Base-by-base conservation (phyloP, 305 asterid genomes). In the Plantago coronopus region DNA sequence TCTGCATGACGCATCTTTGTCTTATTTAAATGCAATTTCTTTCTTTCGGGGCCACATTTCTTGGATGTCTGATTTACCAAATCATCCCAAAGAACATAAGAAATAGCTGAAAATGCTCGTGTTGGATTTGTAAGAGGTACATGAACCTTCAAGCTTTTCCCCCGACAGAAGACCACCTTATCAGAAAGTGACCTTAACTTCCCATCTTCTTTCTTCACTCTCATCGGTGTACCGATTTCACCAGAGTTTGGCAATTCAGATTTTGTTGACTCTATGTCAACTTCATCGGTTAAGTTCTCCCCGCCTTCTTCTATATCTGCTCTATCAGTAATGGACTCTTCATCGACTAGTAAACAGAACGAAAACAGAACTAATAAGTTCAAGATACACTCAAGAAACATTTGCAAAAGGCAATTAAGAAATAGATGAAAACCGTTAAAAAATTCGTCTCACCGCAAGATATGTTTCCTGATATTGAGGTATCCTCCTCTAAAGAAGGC, bases 51-150 rank as follows among this genome's bases (percentile, higher is more conserved):
- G 2, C 82, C 86, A 75, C 77, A 72, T 82, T 86, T 91, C 71
- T 69, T 86, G 74, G 95, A 84, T 22, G 95, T 70, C 48, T 80
- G 90, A 62, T 76, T 91, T 19, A 69, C 69, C 72, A 84, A 69
- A 74, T 91, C 98, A 72, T 88, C 96, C 90, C 95, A 77, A 14
- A 91, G 83, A 61, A 91, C 62, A 54, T 88, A 88, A 8, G 89
- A 74, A 37, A 85, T 76, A 3, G 94, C 90, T 48, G 98, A 88
- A 46, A 91, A 86, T 21, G 93, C 74, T 15, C 87, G 77, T 0
- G 84, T 79, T 59, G 95, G 96, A 77, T 84, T 91, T 16, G 95
- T 88, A 19, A 88, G 47, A 12, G 98, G 96, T 69, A 91, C 75
- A 80, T 84, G 87, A 21, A 88, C 73, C 65, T 84, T 77, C 17